phyloP scores from a whole-genome alignment of 78 protist species.

The Tieghemostelium lacteum region DNA sequence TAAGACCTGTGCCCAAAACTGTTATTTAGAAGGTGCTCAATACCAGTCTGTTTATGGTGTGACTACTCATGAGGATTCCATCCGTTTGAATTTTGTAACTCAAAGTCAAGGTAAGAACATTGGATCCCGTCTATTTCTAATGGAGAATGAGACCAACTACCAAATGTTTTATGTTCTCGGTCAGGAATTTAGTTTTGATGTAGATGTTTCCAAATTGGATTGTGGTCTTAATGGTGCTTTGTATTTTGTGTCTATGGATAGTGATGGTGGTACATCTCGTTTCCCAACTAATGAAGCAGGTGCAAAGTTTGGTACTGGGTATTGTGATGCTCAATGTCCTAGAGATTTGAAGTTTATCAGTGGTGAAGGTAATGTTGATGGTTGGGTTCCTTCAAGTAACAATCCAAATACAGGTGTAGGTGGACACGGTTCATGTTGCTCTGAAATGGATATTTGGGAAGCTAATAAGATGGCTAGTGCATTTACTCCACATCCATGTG shows the following conservation, averaged over 20 bases:
- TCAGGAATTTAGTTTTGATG: constrained; percentile 82
- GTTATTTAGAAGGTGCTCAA: constrained; percentile 79
- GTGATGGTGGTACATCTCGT: constrained; percentile 75
- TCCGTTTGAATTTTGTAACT: constrained; percentile 71
- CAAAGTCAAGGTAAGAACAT: constrained; percentile 66
- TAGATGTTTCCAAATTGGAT: constrained; percentile 77
- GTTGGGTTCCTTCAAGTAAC: constrained; percentile 63
- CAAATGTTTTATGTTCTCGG: constrained; percentile 77
- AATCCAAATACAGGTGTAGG: constrained; percentile 72
- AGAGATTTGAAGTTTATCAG: constrained; percentile 82
- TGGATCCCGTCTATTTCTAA: constrained; percentile 81
- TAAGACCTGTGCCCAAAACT: constrained; percentile 63
- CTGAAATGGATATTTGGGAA: constrained; percentile 90
- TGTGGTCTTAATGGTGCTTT: constrained; percentile 89
- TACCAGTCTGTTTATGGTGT: constrained; percentile 74
- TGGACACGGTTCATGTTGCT: constrained; percentile 78
- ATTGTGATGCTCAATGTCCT: constrained; percentile 91
- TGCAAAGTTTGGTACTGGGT: constrained; percentile 86
- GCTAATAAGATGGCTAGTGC: constrained; percentile 82
- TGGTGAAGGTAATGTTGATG: constrained; percentile 34
- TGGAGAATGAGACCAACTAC: constrained; percentile 43
- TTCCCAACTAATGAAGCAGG: constrained; percentile 76
- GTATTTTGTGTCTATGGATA: constrained; percentile 83
- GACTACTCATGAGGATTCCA: constrained; percentile 11
- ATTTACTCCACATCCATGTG: constrained; percentile 84